Evolutionary conservation across 2,329 filamentous ascomycete species (phyloP).

Genomic region (Madurella mycetomatis): DNA sequence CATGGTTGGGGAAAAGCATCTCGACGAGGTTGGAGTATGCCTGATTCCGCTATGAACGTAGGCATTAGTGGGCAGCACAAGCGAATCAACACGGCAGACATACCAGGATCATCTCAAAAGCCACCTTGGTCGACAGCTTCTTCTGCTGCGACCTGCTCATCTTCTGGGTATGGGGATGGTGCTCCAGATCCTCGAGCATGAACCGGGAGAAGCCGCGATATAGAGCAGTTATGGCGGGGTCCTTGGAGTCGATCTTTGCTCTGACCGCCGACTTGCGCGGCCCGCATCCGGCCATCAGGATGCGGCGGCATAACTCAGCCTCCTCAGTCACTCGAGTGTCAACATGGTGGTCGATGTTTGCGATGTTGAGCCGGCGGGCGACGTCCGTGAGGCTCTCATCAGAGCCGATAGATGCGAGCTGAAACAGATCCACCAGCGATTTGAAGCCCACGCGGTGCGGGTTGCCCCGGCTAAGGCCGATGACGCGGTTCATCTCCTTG

Average conservation of each 20-base stretch:
- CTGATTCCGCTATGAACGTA: slow-evolving; percentile 14
- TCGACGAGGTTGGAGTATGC: slow-evolving; percentile 22
- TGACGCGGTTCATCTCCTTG: slow-evolving; percentile 13
- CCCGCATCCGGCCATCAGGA: slow-evolving; percentile 17
- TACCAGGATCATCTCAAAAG: slow-evolving; percentile 22
- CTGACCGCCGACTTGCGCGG: slow-evolving; percentile 13
- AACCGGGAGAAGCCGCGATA: slow-evolving; percentile 21
- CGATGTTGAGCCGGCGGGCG: slow-evolving; percentile 10
- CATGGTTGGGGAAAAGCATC: slow-evolving; percentile 19
- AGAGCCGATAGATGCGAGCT: not conserved
- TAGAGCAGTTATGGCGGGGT: slow-evolving; percentile 17
- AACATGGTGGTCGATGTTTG: slow-evolving; percentile 16
- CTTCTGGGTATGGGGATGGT: slow-evolving; percentile 10
- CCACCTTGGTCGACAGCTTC: slow-evolving; percentile 18
- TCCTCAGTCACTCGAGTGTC: slow-evolving; percentile 16
- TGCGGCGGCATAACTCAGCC: slow-evolving; percentile 18
- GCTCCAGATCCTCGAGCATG: slow-evolving; percentile 20
- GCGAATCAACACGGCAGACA: not conserved
- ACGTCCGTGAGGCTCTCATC: not conserved
- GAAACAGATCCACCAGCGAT: slow-evolving; percentile 19
- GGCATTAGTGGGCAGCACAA: not conserved
- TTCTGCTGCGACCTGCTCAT: slow-evolving; percentile 18
- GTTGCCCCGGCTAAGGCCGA: slow-evolving; percentile 11
- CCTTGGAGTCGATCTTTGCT: slow-evolving; percentile 19
- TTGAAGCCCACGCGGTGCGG: slow-evolving; percentile 14